These are phyloP conservation scores for Mastigamoeba balamuthi DNA, from an alignment of 78 protist genomes.

Conservation along the genomic window DNA sequence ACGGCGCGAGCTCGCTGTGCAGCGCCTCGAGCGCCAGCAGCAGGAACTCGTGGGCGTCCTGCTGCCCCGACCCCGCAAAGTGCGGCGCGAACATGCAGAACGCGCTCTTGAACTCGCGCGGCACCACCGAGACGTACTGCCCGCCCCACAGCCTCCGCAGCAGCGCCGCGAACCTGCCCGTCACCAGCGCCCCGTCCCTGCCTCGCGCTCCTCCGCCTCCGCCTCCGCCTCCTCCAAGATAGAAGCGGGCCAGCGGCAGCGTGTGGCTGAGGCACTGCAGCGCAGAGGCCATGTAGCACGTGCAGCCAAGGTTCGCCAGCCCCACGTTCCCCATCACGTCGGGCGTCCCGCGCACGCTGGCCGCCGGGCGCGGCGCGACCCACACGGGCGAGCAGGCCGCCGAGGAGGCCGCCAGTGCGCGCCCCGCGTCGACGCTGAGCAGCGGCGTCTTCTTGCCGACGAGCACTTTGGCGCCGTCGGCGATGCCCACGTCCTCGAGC, in stretches of 20 bases:
- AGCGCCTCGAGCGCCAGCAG: not conserved
- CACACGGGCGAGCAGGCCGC: no score
- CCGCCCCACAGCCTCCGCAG: not conserved
- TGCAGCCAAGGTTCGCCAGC: not conserved
- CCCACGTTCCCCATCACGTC: no score
- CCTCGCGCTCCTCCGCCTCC: not conserved
- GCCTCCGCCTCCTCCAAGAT: not conserved
- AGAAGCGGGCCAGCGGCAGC: not conserved
- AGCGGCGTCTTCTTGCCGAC: no score
- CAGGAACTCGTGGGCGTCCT: not conserved
- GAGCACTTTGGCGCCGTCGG: no score
- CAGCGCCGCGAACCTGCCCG: not conserved
- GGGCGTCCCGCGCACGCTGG: no score
- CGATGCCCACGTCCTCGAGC: no score
- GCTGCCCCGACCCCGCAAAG: not conserved
- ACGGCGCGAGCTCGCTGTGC: not conserved
- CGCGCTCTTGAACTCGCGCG: not conserved
- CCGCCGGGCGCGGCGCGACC: no score
- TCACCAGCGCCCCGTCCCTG: not conserved
- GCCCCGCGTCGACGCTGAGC: no score
- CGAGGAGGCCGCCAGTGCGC: no score
- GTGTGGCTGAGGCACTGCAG: not conserved
- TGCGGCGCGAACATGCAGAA: not conserved
- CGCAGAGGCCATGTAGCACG: not conserved
- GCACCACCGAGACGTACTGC: not conserved